Percentiles rank a stretch among this genome's conserved stretches.
Evolutionary conservation across 2,329 filamentous ascomycete species (phyloP).

Genomic region (Pestalotiopsis sp.): DNA sequence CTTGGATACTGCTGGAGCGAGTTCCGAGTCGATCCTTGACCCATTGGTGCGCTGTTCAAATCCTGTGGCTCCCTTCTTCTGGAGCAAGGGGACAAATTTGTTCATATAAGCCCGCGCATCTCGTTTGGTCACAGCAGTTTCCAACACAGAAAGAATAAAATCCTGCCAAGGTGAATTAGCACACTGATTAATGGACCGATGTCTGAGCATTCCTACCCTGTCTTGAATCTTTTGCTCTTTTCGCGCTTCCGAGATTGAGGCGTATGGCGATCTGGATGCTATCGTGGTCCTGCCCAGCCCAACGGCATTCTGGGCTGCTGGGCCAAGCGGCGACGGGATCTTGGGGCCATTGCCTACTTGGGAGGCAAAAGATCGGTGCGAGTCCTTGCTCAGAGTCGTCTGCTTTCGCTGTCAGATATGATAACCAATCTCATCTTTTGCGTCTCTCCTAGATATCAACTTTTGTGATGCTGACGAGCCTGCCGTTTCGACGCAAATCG

Average conservation of each 20-base stretch:
- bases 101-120: conserved; percentile 92
- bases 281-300: conserved; percentile 22
- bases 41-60: conserved; percentile 31
- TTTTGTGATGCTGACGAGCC: background rate
- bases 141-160: conserved; percentile 83
- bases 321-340: conserved; percentile 23
- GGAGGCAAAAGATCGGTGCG: conserved; percentile 20
- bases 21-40: background rate
- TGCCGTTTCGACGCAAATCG: background rate
- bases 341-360: conserved; percentile 24
- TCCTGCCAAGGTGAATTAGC: conserved; percentile 54
- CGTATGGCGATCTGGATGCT: conserved; percentile 34
- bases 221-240: conserved; percentile 50
- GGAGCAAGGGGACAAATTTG: conserved; percentile 64
- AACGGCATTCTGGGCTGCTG: conserved; percentile 26
- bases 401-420: conserved; percentile 14
- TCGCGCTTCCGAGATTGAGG: conserved; percentile 45
- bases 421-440: background rate
- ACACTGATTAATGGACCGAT: background rate
- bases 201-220: conserved; percentile 36
- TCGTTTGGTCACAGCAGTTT: conserved; percentile 86
- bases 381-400: conserved; percentile 27
- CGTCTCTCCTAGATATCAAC: background rate
- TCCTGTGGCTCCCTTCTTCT: conserved; percentile 34
- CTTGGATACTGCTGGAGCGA: conserved; percentile 1